These are phyloP conservation scores for Aspergillus ochraceoroseus DNA, from an alignment of 2,329 filamentous ascomycete species.

Conservation along the genomic window DNA sequence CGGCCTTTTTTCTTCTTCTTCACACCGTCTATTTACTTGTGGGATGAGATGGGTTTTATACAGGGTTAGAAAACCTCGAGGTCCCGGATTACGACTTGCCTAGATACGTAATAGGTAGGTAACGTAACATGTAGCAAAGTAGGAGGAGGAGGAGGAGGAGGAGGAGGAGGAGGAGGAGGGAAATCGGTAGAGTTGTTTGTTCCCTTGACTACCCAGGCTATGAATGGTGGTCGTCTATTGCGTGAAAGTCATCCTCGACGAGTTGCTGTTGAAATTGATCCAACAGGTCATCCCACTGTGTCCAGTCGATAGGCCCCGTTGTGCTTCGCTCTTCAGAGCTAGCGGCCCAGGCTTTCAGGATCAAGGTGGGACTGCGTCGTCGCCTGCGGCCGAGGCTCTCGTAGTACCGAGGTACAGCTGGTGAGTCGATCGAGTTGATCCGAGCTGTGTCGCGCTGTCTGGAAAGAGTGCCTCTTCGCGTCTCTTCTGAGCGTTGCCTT, in stretches of 20 bases:
- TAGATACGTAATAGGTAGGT: no score
- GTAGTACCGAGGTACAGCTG: slow-evolving; percentile 43
- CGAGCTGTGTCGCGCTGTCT: neutral
- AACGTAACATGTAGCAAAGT: no score
- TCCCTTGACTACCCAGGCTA: neutral
- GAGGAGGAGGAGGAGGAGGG: no score
- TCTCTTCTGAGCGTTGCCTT: neutral
- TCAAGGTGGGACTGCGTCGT: slow-evolving; percentile 23
- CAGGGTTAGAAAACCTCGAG: no score
- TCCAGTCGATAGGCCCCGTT: slow-evolving; percentile 23
- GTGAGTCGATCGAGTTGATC: slow-evolving; percentile 29
- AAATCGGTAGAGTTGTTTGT: no score
- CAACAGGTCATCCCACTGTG: slow-evolving; percentile 30
- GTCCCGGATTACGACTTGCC: no score
- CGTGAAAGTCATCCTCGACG: neutral
- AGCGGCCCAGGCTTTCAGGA: slow-evolving; percentile 27
- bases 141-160: no score
- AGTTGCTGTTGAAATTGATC: slow-evolving; percentile 23
- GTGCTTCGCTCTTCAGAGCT: slow-evolving; percentile 24
- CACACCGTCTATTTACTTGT: no score
- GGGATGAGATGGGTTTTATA: no score
- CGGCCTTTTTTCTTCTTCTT: no score
- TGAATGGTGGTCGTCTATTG: neutral
- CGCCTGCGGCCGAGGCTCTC: slow-evolving; percentile 17
- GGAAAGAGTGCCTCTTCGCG: neutral